phyloP scores from a whole-genome alignment of 345 rosid species.

The Psidium friedrichsthalianum region DNA sequence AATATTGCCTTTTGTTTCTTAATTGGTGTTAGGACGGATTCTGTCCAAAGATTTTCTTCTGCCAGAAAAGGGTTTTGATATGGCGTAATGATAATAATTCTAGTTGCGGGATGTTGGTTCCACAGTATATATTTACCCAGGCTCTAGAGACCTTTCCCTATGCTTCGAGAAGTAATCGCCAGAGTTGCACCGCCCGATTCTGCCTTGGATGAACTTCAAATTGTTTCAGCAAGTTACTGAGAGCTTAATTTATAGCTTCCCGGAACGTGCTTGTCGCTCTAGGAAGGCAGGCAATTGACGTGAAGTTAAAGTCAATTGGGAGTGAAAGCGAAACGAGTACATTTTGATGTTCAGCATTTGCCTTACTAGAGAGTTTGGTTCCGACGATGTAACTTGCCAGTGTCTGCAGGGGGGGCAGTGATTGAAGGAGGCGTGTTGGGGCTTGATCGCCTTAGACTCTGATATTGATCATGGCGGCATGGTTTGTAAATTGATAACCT shows the following conservation, averaged over 20 bases:
- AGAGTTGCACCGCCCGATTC: not conserved
- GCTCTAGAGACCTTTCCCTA: not conserved
- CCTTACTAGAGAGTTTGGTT: conserved; percentile 69
- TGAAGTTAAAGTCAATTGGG: not conserved
- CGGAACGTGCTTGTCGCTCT: not conserved
- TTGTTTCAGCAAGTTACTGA: not conserved
- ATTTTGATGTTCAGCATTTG: not conserved
- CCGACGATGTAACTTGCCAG: conserved; percentile 71
- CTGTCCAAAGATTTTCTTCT: not conserved
- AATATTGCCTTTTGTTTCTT: not conserved
- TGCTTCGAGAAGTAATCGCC: not conserved
- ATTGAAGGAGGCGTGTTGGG: conserved; percentile 76
- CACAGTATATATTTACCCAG: not conserved
- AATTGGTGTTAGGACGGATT: not conserved
- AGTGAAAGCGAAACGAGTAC: not conserved
- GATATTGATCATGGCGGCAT: conserved; percentile 40
- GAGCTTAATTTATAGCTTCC: not conserved
- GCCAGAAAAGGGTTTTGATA: not conserved
- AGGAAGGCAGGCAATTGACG: not conserved
- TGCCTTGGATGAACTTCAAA: not conserved
- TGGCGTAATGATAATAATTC: not conserved
- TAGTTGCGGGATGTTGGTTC: not conserved
- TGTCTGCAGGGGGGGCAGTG: conserved; percentile 57
- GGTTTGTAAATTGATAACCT: not conserved
- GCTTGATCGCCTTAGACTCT: conserved; percentile 80